These are phyloP conservation scores for Claviceps quebecensis DNA, from an alignment of 2,329 filamentous ascomycete species.

Conservation along the genomic window DNA sequence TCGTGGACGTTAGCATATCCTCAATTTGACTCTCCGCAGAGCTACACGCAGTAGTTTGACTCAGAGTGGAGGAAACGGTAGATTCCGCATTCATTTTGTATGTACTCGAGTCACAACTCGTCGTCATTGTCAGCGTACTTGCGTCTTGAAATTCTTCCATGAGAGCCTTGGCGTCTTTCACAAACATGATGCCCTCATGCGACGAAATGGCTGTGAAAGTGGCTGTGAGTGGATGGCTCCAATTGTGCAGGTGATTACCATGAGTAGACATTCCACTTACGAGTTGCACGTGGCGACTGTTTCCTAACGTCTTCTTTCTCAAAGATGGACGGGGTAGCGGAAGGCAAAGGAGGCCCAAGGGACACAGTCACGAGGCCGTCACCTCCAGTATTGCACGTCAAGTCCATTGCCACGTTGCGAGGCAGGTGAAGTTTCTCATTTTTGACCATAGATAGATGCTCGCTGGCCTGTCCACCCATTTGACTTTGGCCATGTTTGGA, in stretches of 20 bases:
- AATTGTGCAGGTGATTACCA: neutral
- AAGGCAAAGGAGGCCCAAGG: conserved; percentile 7
- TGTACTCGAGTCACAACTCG: neutral
- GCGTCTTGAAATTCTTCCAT: neutral
- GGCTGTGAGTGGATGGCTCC: neutral
- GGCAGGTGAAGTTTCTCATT: conserved; percentile 9
- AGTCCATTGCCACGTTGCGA: conserved; percentile 12
- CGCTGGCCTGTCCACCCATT: conserved; percentile 2
- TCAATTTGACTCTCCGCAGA: neutral
- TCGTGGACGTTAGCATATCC: neutral
- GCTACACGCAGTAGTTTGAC: neutral
- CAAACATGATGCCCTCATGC: neutral
- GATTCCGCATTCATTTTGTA: neutral
- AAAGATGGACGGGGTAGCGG: conserved; percentile 6
- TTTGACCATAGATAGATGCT: neutral
- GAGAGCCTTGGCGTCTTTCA: neutral
- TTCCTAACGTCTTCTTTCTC: neutral
- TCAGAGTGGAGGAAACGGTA: neutral
- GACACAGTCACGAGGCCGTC: conserved; percentile 20
- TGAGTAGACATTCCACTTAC: neutral
- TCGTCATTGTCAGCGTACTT: neutral
- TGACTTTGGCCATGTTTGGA: conserved; percentile 3
- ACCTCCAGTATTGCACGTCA: conserved; percentile 17
- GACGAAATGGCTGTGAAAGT: neutral
- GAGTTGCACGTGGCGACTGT: neutral